These are phyloP conservation scores for Candida tetrigidarum DNA, from an alignment of 1,139 yeast genomes.

Conservation along the genomic window DNA sequence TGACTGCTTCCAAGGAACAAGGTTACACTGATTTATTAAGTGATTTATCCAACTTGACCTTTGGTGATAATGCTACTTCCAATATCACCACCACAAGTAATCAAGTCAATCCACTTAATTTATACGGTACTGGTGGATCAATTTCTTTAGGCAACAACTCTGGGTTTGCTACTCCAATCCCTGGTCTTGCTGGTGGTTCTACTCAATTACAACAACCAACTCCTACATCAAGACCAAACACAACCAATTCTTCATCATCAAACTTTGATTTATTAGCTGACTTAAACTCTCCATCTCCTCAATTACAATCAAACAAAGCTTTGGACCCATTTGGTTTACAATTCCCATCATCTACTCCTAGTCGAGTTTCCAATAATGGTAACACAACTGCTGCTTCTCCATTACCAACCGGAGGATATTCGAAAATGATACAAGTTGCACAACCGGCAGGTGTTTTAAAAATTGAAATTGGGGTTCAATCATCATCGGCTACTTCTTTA, in stretches of 20 bases:
- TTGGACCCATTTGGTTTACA: constrained; percentile 58
- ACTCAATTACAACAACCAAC: constrained; percentile 15
- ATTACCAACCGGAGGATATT: constrained; percentile 8
- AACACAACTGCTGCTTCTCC: constrained; percentile 1
- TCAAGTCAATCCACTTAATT: constrained; percentile 38
- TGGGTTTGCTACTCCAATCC: constrained; percentile 9
- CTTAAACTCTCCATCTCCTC: constrained; percentile 51
- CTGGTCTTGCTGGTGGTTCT: constrained; percentile 14
- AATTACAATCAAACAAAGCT: constrained; percentile 38
- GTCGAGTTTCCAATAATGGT: constrained; percentile 27
- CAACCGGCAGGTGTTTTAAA: constrained; percentile 51
- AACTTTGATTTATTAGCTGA: constrained; percentile 47
- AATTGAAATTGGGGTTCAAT: constrained; percentile 52
- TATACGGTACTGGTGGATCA: constrained; percentile 53
- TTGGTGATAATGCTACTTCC: constrained; percentile 29
- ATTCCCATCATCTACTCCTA: constrained; percentile 47
- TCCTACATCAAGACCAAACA: constrained; percentile 14
- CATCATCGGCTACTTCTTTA: constrained; percentile 39
- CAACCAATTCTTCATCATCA: constrained; percentile 9
- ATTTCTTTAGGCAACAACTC: constrained; percentile 38
- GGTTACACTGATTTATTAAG: constrained; percentile 70
- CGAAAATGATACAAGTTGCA: constrained; percentile 34
- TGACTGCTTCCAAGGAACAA: constrained; percentile 43
- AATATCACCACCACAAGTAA: constrained; percentile 13
- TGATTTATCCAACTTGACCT: constrained; percentile 67